These are phyloP conservation scores for Ogataea degrootiae DNA, from an alignment of 805 yeast genomes.

Conservation along the genomic window DNA sequence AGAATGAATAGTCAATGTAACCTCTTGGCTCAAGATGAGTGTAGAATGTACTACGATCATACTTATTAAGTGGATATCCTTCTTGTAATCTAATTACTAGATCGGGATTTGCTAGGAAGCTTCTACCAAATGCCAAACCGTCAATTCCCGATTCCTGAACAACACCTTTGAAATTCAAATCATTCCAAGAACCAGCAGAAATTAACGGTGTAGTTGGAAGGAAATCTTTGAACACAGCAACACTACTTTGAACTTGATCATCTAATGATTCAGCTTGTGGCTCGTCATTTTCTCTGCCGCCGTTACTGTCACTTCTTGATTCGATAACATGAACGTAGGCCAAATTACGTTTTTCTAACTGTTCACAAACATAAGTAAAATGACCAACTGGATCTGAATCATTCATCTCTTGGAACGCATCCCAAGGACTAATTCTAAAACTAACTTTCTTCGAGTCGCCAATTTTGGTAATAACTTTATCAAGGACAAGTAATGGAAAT, in stretches of 20 bases:
- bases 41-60: conserved; percentile 46
- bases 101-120: conserved; percentile 54
- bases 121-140: conserved; percentile 41
- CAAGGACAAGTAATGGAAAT: conserved; percentile 31
- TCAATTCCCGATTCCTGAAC: conserved; percentile 4
- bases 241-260: conserved; percentile 17
- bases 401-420: conserved; percentile 21
- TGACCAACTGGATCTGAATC: conserved; percentile 18
- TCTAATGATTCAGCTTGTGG: conserved; percentile 14
- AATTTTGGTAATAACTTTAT: conserved; percentile 32
- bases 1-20: conserved; percentile 38
- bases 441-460: conserved; percentile 35
- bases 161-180: conserved; percentile 17
- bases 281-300: conserved; percentile 22
- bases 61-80: conserved; percentile 36
- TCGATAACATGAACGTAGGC: conserved; percentile 37
- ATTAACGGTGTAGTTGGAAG: conserved; percentile 28
- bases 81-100: conserved; percentile 40
- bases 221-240: conserved; percentile 1
- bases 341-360: conserved; percentile 29
- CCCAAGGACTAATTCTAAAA: conserved; percentile 35
- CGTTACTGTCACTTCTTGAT: conserved; percentile 29
- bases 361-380: conserved; percentile 27
- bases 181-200: conserved; percentile 27
- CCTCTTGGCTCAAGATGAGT: conserved; percentile 32